Base-by-base conservation (phyloP, 257 asterid species). In the Solanum microdontum region DNA sequence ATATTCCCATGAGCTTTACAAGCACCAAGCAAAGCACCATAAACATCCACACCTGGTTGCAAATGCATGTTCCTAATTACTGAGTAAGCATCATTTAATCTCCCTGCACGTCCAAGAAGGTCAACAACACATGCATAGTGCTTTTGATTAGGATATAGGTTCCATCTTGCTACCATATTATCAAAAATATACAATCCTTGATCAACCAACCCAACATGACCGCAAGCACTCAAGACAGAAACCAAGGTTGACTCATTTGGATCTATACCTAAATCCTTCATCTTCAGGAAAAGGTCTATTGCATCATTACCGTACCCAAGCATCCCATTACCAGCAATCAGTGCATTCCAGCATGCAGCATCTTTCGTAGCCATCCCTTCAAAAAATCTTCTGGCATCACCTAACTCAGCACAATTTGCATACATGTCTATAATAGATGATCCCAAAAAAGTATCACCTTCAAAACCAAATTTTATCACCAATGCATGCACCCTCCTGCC, bases 71-170 rank as follows among this genome's bases (percentile, higher is more conserved):
- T 87, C 70, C 89, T 91, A 87, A 91, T 83, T 86, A 94, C 64
- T 3, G 89, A 70, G 73, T 90, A 92, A 39, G 95, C 95, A n/a
- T 94, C 94, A 6, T 88, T 19, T 36, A 93, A 30, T 87, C 86
- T 75, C 14, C 95, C 95, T 40, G 94, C 91, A n/a, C 96, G 94
- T 4, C 92, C 94, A 36, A 94, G 94, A 11, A 94, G 92, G 92
- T 93, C 94, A 23, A 94, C 55, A 40, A 92, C 89, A 87, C 95
- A 93, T 3, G 92, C 94, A 84, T 93, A 94, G 84, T 93, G 95
- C 91, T 91, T 92, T n/a, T 70, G 72, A 77, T 51, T 92, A 24
- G 94, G 95, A 28, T 21, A 66, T 9, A 93, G 28, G 87, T 90
- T 87, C 93, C 93, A 89, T 83, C 14, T 74, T 86, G 90, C 80